These are phyloP conservation scores for Fusarium hainanense DNA, from an alignment of 2,329 filamentous ascomycete genomes.

Conservation along the genomic window DNA sequence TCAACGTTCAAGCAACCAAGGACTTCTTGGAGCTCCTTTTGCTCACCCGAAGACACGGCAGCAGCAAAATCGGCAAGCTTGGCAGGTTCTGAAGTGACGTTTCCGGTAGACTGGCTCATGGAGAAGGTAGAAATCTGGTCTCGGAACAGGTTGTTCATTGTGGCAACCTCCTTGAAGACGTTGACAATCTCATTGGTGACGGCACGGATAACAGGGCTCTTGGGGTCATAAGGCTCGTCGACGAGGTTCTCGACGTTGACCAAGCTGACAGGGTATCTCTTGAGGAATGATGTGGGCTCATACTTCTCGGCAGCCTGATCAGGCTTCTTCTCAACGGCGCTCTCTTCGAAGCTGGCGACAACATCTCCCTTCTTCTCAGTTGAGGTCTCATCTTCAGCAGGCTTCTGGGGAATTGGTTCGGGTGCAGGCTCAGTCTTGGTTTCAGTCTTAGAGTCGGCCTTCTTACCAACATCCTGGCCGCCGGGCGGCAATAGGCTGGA, in stretches of 20 bases:
- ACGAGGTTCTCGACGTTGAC: constrained; percentile 94
- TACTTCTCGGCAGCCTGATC: constrained; percentile 68
- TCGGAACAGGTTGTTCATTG: constrained; percentile 92
- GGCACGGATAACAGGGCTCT: constrained; percentile 87
- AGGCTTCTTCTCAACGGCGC: constrained; percentile 69
- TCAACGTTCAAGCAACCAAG: constrained; percentile 90
- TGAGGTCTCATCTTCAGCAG: constrained; percentile 62
- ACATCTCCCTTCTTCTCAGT: constrained; percentile 88
- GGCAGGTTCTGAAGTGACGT: constrained; percentile 92
- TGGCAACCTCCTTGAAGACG: constrained; percentile 96
- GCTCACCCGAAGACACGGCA: constrained; percentile 93
- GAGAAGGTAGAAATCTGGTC: constrained; percentile 98
- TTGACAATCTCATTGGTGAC: constrained; percentile 98
- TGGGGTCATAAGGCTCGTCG: constrained; percentile 90
- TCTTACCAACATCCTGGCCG: constrained; percentile 60
- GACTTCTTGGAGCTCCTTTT: constrained; percentile 91
- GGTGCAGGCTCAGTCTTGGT: constrained; percentile 62
- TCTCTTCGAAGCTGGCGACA: constrained; percentile 96
- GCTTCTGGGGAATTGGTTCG: constrained; percentile 69
- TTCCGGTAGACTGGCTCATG: constrained; percentile 93
- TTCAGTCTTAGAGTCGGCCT: constrained; percentile 62
- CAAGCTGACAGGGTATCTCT: constrained; percentile 90
- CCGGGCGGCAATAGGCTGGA: constrained; percentile 81
- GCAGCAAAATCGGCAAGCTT: constrained; percentile 98
- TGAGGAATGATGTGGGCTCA: constrained; percentile 90